A percentile compares a stretch with the other conserved stretches of the same genome.
These are phyloP conservation scores for Wolfiporia cocos DNA, from an alignment of 1,284 basidiomycete genomes.

Conservation along the genomic window DNA sequence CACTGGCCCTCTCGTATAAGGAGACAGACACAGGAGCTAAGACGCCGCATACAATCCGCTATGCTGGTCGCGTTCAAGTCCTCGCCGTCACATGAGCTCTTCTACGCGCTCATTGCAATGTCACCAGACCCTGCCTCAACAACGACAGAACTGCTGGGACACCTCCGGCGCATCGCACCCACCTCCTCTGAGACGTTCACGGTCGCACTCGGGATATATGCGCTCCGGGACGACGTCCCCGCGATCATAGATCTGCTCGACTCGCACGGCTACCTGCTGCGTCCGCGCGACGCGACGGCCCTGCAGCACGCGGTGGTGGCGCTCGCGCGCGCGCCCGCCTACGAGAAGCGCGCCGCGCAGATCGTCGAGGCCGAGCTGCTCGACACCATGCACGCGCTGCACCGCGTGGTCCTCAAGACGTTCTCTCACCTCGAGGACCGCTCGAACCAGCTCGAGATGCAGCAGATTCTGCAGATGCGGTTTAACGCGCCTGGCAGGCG, in stretches of 20 bases:
- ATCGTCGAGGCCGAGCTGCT: conserved; percentile 47
- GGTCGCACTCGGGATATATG: conserved; percentile 47
- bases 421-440: conserved; percentile 45
- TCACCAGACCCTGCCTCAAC: conserved; percentile 25
- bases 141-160: conserved; percentile 29
- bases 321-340: conserved; percentile 26
- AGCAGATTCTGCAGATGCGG: conserved; percentile 39
- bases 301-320: conserved; percentile 39
- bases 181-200: conserved; percentile 44
- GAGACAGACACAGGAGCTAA: conserved; percentile 34
- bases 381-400: conserved; percentile 37
- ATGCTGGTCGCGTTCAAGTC: conserved; percentile 41
- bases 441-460: conserved; percentile 33
- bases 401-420: conserved; percentile 31
- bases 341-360: conserved; percentile 30
- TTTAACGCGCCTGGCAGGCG: conserved; percentile 30
- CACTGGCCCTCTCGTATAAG: conserved; percentile 46
- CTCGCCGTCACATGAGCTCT: conserved; percentile 42
- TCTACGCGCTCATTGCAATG: conserved; percentile 34
- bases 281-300: conserved; percentile 42
- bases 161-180: conserved; percentile 35
- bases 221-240: conserved; percentile 27
- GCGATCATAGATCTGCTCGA: conserved; percentile 37
- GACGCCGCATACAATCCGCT: conserved; percentile 35
- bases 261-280: conserved; percentile 44